phyloP scores from a whole-genome alignment of 2,329 filamentous ascomycete genomes.

The Hymenoscyphus albidus region DNA sequence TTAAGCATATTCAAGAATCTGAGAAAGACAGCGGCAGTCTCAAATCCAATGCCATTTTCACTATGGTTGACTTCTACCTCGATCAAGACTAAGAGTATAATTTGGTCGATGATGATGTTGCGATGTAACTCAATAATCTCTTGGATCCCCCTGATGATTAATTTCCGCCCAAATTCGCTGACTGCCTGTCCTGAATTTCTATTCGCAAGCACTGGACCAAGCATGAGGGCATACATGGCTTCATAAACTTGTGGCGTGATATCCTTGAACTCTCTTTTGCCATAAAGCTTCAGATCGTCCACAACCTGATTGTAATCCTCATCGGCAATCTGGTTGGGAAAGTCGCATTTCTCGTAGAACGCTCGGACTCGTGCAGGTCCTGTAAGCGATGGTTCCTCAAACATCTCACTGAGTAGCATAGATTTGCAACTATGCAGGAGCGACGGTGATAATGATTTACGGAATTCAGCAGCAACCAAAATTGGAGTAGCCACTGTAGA shows the following conservation, averaged over 20 bases:
- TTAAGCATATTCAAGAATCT: constrained; percentile 67
- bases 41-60: constrained; percentile 61
- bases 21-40: constrained; percentile 69
- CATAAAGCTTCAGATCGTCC: constrained; percentile 51
- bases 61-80: constrained; percentile 75
- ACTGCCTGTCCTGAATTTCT: constrained; percentile 42
- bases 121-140: constrained; percentile 72
- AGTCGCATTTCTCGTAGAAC: constrained; percentile 75
- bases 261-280: constrained; percentile 55
- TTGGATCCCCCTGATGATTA: constrained; percentile 72
- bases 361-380: constrained; percentile 70
- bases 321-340: constrained; percentile 75
- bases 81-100: constrained; percentile 82
- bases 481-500: constrained; percentile 60
- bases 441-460: constrained; percentile 65
- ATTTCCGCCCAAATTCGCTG: constrained; percentile 71
- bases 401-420: constrained; percentile 68
- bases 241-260: constrained; percentile 54
- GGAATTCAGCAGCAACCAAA: constrained; percentile 65
- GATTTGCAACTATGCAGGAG: constrained; percentile 65
- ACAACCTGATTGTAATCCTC: constrained; percentile 73
- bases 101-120: constrained; percentile 73
- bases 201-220: constrained; percentile 37
- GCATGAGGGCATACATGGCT: constrained; percentile 47
- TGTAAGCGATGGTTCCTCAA: constrained; percentile 66